A percentile compares a stretch with the other conserved stretches of the same genome.
Evolutionary conservation across 2,329 filamentous ascomycete species (phyloP).

Genomic region (Fusarium torulosum): DNA sequence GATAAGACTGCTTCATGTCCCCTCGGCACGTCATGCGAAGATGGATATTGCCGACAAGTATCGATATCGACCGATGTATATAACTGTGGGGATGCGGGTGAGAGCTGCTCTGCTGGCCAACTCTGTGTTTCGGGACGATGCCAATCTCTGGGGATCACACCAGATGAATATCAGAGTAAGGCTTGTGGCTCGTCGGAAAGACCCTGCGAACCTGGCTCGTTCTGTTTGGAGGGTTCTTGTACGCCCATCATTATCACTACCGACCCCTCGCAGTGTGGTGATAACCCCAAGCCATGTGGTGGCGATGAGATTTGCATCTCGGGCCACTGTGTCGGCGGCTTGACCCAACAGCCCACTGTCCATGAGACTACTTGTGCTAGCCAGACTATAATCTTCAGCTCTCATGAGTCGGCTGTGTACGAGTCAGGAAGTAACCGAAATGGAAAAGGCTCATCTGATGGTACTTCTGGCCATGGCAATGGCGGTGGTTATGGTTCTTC

Average conservation of each 20-base stretch:
- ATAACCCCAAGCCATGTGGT: slow-evolving; percentile 7
- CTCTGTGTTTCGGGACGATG: slow-evolving; percentile 32
- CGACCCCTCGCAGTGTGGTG: slow-evolving; percentile 27
- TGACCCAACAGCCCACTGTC: background rate
- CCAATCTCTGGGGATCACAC: slow-evolving; percentile 10
- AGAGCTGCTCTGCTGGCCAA: slow-evolving; percentile 27
- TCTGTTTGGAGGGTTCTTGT: slow-evolving; percentile 18
- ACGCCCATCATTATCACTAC: slow-evolving; percentile 19
- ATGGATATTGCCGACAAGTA: slow-evolving; percentile 26
- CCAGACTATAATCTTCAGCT: background rate
- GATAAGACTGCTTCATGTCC: slow-evolving; percentile 20
- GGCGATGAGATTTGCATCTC: slow-evolving; percentile 29
- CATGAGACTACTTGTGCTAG: background rate
- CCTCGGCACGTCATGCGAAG: slow-evolving; percentile 12
- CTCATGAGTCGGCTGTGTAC: background rate
- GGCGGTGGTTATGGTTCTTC: background rate
- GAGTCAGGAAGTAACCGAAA: background rate
- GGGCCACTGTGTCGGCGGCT: slow-evolving; percentile 16
- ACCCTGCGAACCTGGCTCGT: slow-evolving; percentile 17
- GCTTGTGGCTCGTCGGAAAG: slow-evolving; percentile 13
- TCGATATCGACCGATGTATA: slow-evolving; percentile 26
- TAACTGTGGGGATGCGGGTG: slow-evolving; percentile 17
- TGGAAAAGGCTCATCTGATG: background rate
- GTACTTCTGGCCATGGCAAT: background rate
- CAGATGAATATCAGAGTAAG: background rate